A percentile compares a stretch with the other conserved stretches of the same genome.
Evolutionary conservation across 257 asterid species (phyloP).

Genomic region (Penstemon newberryi): DNA sequence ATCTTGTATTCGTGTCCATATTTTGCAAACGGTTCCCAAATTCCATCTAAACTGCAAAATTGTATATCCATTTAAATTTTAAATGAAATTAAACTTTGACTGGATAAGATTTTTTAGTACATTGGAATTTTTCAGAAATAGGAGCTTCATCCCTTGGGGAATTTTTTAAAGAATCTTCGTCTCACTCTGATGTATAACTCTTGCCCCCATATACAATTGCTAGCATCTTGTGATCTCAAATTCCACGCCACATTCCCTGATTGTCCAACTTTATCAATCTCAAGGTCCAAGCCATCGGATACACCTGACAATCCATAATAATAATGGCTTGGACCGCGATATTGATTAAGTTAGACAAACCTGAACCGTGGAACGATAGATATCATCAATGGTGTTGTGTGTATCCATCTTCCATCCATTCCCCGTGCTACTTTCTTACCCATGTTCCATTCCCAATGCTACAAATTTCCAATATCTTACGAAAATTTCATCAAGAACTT

Average conservation of each 20-base stretch:
- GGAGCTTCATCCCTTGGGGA: conserved; percentile 40
- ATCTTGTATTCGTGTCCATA: neutral
- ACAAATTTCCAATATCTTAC: neutral
- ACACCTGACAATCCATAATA: conserved; percentile 24
- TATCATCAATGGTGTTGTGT: conserved; percentile 40
- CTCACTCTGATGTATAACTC: conserved; percentile 40
- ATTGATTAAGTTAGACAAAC: conserved; percentile 1
- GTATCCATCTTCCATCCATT: conserved; percentile 14
- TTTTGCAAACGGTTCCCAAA: neutral
- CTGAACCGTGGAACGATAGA: conserved; percentile 43
- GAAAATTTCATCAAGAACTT: neutral
- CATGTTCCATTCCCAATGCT: conserved; percentile 32
- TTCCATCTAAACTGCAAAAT: neutral
- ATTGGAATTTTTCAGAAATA: conserved; percentile 18
- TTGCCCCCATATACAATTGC: conserved; percentile 36
- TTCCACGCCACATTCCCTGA: conserved; percentile 36
- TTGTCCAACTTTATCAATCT: conserved; percentile 34
- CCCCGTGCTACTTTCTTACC: too few species aligned
- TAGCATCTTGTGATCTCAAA: conserved; percentile 41
- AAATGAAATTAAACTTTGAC: conserved; percentile 11
- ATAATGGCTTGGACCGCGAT: neutral
- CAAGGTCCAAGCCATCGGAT: conserved; percentile 41
- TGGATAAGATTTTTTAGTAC: too few species aligned
- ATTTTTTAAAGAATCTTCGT: conserved; percentile 26
- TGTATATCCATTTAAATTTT: too few species aligned